These are phyloP conservation scores for Jasminum sambac DNA, from an alignment of 257 asterid genomes.

Conservation along the genomic window DNA sequence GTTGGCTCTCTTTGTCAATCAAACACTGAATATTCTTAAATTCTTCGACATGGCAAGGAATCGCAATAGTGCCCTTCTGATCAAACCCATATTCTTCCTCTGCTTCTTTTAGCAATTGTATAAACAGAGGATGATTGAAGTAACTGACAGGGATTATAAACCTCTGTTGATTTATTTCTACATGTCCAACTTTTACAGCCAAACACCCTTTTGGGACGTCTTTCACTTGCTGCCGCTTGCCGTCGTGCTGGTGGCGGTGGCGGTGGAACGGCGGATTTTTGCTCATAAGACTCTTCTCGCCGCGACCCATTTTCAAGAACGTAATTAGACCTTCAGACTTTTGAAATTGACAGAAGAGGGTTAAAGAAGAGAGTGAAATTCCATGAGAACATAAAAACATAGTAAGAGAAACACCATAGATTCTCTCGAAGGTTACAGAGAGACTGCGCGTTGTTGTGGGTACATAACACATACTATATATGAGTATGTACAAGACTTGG, in stretches of 20 bases:
- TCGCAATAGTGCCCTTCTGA: constrained; percentile 42
- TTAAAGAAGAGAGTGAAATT: not conserved
- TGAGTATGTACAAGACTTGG: too few relatives aligned
- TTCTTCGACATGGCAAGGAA: constrained; percentile 41
- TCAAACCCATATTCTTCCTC: constrained; percentile 48
- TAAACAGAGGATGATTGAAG: constrained; percentile 41
- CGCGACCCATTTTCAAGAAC: not conserved
- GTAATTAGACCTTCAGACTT: not conserved
- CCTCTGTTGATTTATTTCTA: constrained; percentile 27
- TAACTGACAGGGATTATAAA: constrained; percentile 42
- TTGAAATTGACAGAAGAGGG: not conserved
- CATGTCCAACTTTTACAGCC: constrained; percentile 35
- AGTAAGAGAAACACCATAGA: not conserved
- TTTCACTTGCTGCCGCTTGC: not conserved
- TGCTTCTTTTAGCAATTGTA: constrained; percentile 40
- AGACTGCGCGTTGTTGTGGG: too few relatives aligned
- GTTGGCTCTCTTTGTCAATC: constrained; percentile 28
- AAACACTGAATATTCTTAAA: constrained; percentile 28
- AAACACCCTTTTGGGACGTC: constrained; percentile 37
- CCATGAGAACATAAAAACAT: not conserved
- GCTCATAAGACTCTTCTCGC: not conserved
- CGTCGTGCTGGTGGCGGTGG: constrained; percentile 4
- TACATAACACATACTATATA: too few relatives aligned
- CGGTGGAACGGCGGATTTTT: not conserved
- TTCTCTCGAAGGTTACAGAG: not conserved